Conservation (phyloP, 495 filamentous ascomycete genomes). For the Penicillium cinerascens region DNA sequence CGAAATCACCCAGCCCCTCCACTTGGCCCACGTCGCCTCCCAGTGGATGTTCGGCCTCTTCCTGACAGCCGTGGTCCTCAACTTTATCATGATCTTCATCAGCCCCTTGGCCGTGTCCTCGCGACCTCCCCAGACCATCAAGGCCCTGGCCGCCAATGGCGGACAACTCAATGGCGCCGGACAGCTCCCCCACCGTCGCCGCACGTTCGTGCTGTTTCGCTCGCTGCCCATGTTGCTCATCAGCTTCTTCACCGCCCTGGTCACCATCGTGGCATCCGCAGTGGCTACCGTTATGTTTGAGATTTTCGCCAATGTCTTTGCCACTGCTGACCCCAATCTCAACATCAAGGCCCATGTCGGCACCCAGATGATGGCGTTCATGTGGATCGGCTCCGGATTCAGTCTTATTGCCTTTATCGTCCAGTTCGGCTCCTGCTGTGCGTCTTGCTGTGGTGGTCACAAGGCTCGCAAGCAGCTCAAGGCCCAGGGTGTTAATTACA, state of each 20-base stretch:
- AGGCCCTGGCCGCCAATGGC: conserved; percentile 15
- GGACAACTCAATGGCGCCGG: conserved; percentile 8
- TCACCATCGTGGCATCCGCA: conserved; percentile 64
- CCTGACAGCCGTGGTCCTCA: conserved; percentile 62
- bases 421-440: conserved; percentile 68
- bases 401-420: conserved; percentile 65
- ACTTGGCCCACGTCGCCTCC: conserved; percentile 71
- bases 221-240: conserved; percentile 55
- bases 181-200: conserved; percentile 39
- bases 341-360: conserved; percentile 75
- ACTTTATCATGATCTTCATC: conserved; percentile 64
- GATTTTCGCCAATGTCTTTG: conserved; percentile 71
- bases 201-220: conserved; percentile 44
- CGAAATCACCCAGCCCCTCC: conserved; percentile 65
- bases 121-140: conserved; percentile 46
- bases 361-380: conserved; percentile 74
- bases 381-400: conserved; percentile 77
- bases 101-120: conserved; percentile 53
- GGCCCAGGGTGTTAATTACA: conserved; percentile 17
- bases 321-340: conserved; percentile 54
- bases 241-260: conserved; percentile 58
- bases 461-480: conserved; percentile 42
- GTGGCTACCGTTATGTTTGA: conserved; percentile 78
- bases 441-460: conserved; percentile 42
- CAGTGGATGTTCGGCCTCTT: conserved; percentile 92